These are phyloP conservation scores for Alternaria tenuissima DNA, from an alignment of 2,329 filamentous ascomycete genomes.

Conservation along the genomic window DNA sequence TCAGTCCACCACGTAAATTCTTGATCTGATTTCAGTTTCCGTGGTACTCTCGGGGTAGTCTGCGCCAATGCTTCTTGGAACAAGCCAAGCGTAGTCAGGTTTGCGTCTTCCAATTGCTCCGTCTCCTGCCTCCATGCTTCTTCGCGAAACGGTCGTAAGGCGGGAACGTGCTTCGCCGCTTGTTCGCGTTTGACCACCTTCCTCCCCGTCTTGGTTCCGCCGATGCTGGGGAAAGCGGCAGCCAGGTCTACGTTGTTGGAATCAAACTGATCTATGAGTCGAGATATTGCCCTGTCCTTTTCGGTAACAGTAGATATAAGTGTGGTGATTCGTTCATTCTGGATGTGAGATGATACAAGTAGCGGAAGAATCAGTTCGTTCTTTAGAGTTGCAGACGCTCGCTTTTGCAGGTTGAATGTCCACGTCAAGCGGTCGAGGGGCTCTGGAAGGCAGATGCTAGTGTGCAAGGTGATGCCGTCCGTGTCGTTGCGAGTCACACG, in stretches of 20 bases:
- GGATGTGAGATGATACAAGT: conserved; percentile 57
- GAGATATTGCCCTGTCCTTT: conserved; percentile 67
- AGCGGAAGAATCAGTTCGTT: conserved; percentile 63
- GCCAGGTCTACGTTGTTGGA: conserved; percentile 63
- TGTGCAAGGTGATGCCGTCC: conserved; percentile 58
- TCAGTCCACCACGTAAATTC: conserved; percentile 34
- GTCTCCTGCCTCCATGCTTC: conserved; percentile 53
- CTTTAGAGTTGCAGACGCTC: conserved; percentile 54
- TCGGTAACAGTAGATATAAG: conserved; percentile 61
- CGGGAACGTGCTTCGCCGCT: conserved; percentile 63
- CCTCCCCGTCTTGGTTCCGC: conserved; percentile 55
- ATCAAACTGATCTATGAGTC: conserved; percentile 67
- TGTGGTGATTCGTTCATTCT: conserved; percentile 57
- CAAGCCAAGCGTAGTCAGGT: conserved; percentile 40
- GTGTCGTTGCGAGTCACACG: conserved; percentile 41
- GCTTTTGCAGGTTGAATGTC: conserved; percentile 65
- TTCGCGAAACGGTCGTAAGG: conserved; percentile 63
- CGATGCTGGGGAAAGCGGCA: conserved; percentile 64
- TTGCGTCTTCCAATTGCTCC: conserved; percentile 29
- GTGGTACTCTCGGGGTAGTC: conserved; percentile 38
- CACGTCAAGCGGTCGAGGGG: conserved; percentile 71
- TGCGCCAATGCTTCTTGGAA: conserved; percentile 46
- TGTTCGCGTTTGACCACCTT: conserved; percentile 59
- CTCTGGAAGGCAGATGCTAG: conserved; percentile 68
- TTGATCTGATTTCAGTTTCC: conserved; percentile 28